Base-by-base conservation (phyloP, 768 basidiomycete genomes). In the Lactarius vividus region DNA sequence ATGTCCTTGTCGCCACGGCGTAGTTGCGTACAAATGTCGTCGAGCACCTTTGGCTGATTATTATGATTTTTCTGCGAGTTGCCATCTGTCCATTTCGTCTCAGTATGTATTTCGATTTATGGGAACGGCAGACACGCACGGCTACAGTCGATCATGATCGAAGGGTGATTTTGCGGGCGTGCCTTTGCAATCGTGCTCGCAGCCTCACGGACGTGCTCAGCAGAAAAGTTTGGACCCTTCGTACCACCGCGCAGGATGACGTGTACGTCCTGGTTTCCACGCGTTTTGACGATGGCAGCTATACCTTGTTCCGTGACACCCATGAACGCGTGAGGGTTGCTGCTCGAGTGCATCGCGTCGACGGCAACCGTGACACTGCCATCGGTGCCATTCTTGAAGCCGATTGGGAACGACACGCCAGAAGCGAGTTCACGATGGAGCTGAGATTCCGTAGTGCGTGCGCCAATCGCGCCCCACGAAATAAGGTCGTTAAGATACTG, bases 351-450 rank as follows among this genome's bases (percentile, higher is more conserved):
- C 96, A 98, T 98, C 18, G 96, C 97, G 76, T 99, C 97, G 63
- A 98, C 91, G 3, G 96, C 96, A 40, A 98, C 93, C 0, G 84
- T 79, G 57, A 98, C 71, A 52, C 87, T 88, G 62, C 97, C 97
- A 76, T 98, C 96, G 3, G 97, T 99, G 61, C 97, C 96, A 75
- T 99, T 99, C 79, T 99, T 99, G 88, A 99, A 99, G 10, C 94
- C 93, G 69, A 98, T 94, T 26, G 97, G 96, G 88, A 97, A 98
- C 59, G 96, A 97, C 29, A 92, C 89, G 73, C 96, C 96, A 4
- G 91, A 94, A 5, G 94, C 95, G 54, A 98, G 88, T 77, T 98
- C 97, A 65, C 97, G 88, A 74, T 98, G 97, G 9, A 99, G 86
- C 77, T 98, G 96, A 3, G 91, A 93, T 77, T 99, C 97, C 42